A percentile compares a stretch with the other conserved stretches of the same genome.
phyloP scores from a whole-genome alignment of 2,329 filamentous ascomycete species.

The Scedosporium boydii region DNA sequence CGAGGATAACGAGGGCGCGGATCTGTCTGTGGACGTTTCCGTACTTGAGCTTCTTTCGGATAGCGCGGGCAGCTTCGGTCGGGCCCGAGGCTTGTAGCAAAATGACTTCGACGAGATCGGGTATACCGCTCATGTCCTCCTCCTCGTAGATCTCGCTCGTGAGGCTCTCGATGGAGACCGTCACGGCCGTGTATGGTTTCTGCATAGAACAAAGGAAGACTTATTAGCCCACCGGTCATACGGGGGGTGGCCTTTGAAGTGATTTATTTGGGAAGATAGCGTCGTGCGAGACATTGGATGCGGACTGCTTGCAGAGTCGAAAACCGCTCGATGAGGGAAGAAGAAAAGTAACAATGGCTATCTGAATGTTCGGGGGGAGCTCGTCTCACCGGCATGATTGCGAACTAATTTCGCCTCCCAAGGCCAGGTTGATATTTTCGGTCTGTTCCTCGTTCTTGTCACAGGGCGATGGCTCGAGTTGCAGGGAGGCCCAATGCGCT shows the following conservation, averaged over 20 bases:
- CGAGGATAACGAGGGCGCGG: conserved; percentile 77
- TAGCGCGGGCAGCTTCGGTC: conserved; percentile 77
- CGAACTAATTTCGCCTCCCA: too few relatives aligned
- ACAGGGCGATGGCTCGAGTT: too few relatives aligned
- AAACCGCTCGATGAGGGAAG: background rate
- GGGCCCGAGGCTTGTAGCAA: conserved; percentile 81
- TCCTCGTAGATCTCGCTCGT: conserved; percentile 85
- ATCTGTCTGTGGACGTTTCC: conserved; percentile 89
- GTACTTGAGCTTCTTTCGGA: conserved; percentile 98
- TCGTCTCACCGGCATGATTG: too few relatives aligned
- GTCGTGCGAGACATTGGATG: background rate
- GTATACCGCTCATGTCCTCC: conserved; percentile 84
- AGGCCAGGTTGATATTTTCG: too few relatives aligned
- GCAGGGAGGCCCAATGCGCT: too few relatives aligned
- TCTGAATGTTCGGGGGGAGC: too few relatives aligned
- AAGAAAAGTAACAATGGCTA: background rate
- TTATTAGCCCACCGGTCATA: background rate
- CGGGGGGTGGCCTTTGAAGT: background rate
- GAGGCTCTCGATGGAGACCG: conserved; percentile 81
- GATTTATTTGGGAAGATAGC: background rate
- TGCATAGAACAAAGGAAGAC: conserved; percentile 16
- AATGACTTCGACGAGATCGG: conserved; percentile 90
- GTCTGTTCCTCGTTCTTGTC: too few relatives aligned
- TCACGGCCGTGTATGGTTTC: conserved; percentile 87
- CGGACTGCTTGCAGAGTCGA: background rate